A percentile compares a stretch with the other conserved stretches of the same genome.
These are phyloP conservation scores for Guillardia theta DNA, from an alignment of 78 protist species.

Conservation along the genomic window DNA sequence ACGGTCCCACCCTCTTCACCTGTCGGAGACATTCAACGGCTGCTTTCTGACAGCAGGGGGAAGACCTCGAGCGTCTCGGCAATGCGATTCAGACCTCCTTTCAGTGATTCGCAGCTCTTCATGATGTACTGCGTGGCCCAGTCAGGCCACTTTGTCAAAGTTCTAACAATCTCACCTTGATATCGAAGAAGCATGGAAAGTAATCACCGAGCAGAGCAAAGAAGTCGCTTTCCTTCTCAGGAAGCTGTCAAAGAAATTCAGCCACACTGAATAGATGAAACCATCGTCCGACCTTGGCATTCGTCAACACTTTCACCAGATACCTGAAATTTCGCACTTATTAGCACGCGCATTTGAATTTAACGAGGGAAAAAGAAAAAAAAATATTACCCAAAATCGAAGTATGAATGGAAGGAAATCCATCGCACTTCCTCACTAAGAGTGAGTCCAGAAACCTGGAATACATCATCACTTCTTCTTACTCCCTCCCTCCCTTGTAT, in stretches of 20 bases:
- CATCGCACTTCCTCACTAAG: slow-evolving; percentile 59
- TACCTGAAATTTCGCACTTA: slow-evolving; percentile 70
- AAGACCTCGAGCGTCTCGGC: slow-evolving; percentile 86
- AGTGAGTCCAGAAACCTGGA: slow-evolving; percentile 41
- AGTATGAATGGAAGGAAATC: slow-evolving; percentile 72
- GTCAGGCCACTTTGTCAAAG: too few species aligned
- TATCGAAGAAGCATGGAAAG: slow-evolving; percentile 92
- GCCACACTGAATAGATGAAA: too few species aligned
- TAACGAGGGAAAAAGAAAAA: neutral
- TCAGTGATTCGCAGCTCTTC: slow-evolving; percentile 69
- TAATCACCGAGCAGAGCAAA: slow-evolving; percentile 61
- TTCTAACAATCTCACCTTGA: slow-evolving; percentile 72
- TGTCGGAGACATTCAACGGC: neutral
- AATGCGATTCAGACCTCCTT: slow-evolving; percentile 93
- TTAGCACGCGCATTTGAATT: neutral
- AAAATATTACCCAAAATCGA: slow-evolving; percentile 78
- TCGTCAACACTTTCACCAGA: slow-evolving; percentile 77
- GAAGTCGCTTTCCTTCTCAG: slow-evolving; percentile 85
- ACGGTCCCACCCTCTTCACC: slow-evolving; percentile 90
- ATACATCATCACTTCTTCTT: neutral
- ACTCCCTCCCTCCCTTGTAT: neutral
- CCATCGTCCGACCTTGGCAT: too few species aligned
- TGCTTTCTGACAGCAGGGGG: neutral
- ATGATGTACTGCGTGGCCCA: slow-evolving; percentile 71
- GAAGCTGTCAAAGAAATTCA: too few species aligned